Base-by-base conservation (phyloP, 768 basidiomycete genomes). In the Termitomyces sp. region DNA sequence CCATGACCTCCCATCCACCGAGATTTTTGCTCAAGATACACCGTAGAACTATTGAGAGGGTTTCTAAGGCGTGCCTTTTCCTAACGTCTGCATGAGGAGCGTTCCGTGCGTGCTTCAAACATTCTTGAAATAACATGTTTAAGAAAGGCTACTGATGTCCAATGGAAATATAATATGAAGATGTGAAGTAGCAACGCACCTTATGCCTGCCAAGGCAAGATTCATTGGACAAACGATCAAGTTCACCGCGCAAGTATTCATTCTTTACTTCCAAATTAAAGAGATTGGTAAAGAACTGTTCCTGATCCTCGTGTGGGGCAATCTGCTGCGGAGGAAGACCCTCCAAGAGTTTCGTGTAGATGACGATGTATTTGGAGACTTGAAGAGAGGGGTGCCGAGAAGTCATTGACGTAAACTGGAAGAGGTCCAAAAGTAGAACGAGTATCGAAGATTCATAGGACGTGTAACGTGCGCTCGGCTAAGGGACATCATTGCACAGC, bases 1-100 rank as follows among this genome's bases (percentile, higher is more conserved):
- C 82, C 87, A 89, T 89, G 7, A 84, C 78, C 65, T 89, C 88
- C 85, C 84, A 88, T 33, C 88, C 88, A 4, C 82, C 77, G 1
- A 83, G 68, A 56, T 81, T 80, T 71, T 88, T 88, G 40, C 73
- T 73, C 55, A 89, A 72, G 18, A 86, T 67, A 55, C 74, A 74
- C 10, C 79, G 77, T 23, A 81, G 66, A 4, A 83, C 35, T 14
- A 84, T 69, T 0, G 77, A 70, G 38, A 87, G 69, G 1, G 82
- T 84, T 63, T 82, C 77, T 16, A 87, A 61, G 4, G 86, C 81
- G 62, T 82, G 78, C 0, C 60, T 72, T 60, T 73, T 77, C 54
- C 67, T 69, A 52, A 75, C 70, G 53, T 75, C 75, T 20, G 73
- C 68, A 51, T 75, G 69, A 32, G 68, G 62, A 10, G 67, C 65